Evolutionary conservation across 202 grass and related monocot genomes (phyloP).

Genomic region (Hordeum pubiflorum): DNA sequence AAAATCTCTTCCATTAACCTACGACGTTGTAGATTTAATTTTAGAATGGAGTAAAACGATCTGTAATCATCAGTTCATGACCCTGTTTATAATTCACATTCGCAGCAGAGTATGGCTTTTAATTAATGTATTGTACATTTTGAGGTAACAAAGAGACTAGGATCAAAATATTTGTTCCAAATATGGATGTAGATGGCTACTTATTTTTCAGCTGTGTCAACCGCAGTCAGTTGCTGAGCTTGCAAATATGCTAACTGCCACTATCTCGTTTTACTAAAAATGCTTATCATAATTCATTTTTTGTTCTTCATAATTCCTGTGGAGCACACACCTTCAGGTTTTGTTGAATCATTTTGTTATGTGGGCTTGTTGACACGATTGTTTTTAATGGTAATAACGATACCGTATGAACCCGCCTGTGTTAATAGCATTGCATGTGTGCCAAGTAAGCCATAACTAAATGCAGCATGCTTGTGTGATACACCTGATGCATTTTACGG

Average conservation of each 20-base stretch:
- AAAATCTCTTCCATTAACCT: not conserved
- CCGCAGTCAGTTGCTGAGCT: not conserved
- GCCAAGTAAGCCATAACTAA: not conserved
- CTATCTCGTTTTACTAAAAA: not conserved
- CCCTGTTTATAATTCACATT: not conserved
- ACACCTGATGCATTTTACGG: not conserved
- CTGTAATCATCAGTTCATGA: not conserved
- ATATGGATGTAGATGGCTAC: not conserved
- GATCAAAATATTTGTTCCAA: constrained; percentile 4
- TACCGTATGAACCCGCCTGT: not conserved
- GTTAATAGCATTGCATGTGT: not conserved
- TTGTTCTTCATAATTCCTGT: not conserved
- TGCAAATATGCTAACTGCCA: not conserved
- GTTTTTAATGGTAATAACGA: not conserved
- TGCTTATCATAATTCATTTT: not conserved
- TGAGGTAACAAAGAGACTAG: not conserved
- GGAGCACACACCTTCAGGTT: not conserved
- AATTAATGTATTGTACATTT: not conserved
- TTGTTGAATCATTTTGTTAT: not conserved
- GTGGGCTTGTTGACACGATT: not conserved
- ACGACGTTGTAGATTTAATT: not conserved
- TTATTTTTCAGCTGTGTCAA: not conserved
- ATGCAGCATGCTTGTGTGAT: not conserved
- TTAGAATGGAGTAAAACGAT: not conserved
- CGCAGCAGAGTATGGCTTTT: not conserved